Evolutionary conservation across 768 basidiomycete species (phyloP).

Genomic region (Saitozyma podzolica): DNA sequence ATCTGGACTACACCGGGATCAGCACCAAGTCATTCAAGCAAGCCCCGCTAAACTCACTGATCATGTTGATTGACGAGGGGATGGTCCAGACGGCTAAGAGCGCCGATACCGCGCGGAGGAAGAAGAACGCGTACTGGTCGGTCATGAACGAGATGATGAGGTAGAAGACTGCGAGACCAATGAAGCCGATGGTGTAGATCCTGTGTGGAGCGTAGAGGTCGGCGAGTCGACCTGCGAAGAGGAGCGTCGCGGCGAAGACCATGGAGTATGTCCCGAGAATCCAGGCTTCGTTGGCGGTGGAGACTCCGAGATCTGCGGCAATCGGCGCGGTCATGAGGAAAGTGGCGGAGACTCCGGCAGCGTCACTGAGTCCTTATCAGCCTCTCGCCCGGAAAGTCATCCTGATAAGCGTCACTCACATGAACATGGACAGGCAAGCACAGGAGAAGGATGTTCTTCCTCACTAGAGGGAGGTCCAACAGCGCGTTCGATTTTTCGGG

Average conservation of each 20-base stretch:
- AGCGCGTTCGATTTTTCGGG: slow-evolving; percentile 11
- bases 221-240: slow-evolving; percentile 44
- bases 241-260: slow-evolving; percentile 31
- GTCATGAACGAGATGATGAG: slow-evolving; percentile 47
- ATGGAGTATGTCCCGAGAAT: slow-evolving; percentile 43
- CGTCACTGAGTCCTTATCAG: slow-evolving; percentile 36
- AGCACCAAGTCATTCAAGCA: slow-evolving; percentile 56
- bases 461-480: slow-evolving; percentile 14
- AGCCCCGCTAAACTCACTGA: slow-evolving; percentile 24
- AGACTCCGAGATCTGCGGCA: slow-evolving; percentile 33
- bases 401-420: slow-evolving; percentile 25
- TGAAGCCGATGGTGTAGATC: slow-evolving; percentile 46
- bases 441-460: slow-evolving; percentile 34
- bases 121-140: slow-evolving; percentile 44
- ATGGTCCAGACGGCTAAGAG: slow-evolving; percentile 46
- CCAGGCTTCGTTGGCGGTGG: slow-evolving; percentile 39
- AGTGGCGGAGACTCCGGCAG: slow-evolving; percentile 41
- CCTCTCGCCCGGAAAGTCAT: background rate
- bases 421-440: slow-evolving; percentile 39
- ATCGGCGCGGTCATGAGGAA: slow-evolving; percentile 48
- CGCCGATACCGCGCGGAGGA: slow-evolving; percentile 46
- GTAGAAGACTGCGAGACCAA: slow-evolving; percentile 45
- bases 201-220: slow-evolving; percentile 43
- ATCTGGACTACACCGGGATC: slow-evolving; percentile 50
- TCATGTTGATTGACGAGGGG: slow-evolving; percentile 46